These are phyloP conservation scores for Rhizomucor pusillus DNA, from an alignment of 371 early-diverging fungal species.

Conservation along the genomic window DNA sequence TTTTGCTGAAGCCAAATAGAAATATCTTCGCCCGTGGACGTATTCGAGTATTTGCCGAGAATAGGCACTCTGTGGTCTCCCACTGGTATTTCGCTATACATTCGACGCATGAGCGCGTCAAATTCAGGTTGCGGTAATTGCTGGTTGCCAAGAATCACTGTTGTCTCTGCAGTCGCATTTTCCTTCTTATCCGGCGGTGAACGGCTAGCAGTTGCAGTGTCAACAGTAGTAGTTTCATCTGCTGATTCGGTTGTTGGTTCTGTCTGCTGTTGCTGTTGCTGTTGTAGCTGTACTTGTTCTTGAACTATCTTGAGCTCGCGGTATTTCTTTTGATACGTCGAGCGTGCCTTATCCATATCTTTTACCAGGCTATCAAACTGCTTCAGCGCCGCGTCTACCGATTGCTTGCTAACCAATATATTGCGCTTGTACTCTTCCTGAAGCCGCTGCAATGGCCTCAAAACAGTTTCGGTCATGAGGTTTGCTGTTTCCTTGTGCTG, in stretches of 20 bases:
- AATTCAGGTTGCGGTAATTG: constrained; percentile 29
- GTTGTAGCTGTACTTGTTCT: constrained; percentile 2
- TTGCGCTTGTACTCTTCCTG: constrained; percentile 55
- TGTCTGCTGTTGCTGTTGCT: constrained; percentile 2
- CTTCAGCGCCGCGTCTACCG: constrained; percentile 55
- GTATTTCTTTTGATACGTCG: constrained; percentile 47
- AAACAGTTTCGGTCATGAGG: constrained; percentile 54
- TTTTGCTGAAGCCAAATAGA: constrained; percentile 70
- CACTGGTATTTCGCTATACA: constrained; percentile 59
- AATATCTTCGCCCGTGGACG: constrained; percentile 68
- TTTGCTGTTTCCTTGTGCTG: constrained; percentile 57
- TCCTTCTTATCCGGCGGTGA: background rate
- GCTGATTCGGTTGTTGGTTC: background rate
- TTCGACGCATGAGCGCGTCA: constrained; percentile 33
- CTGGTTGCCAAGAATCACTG: constrained; percentile 28
- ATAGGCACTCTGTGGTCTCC: constrained; percentile 70
- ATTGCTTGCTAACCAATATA: constrained; percentile 57
- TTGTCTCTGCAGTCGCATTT: background rate
- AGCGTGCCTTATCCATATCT: constrained; percentile 48
- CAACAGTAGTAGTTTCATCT: background rate
- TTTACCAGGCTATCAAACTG: constrained; percentile 52
- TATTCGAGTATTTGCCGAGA: constrained; percentile 66
- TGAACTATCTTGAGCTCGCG: constrained; percentile 37
- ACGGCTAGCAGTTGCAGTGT: background rate
- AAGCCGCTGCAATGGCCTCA: constrained; percentile 61